Percentiles rank a stretch among this genome's conserved stretches.
Evolutionary conservation across 2,329 filamentous ascomycete genomes (phyloP).

Genomic region (Penicillium sp.): DNA sequence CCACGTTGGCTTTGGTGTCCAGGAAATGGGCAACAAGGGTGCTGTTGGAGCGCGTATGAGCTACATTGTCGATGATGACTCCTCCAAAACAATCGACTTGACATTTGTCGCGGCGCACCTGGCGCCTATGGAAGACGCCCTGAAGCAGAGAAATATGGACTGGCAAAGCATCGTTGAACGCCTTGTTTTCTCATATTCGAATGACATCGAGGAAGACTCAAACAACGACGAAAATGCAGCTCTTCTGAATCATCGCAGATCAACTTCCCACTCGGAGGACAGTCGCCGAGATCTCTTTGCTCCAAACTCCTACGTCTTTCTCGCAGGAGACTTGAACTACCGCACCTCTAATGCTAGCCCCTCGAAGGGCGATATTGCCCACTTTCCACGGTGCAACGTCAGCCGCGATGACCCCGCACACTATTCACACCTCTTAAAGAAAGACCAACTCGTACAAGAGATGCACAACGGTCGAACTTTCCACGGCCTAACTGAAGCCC

Average conservation of each 20-base stretch:
- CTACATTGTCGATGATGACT: conserved; percentile 46
- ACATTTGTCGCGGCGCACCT: conserved; percentile 89
- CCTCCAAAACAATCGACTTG: conserved; percentile 58
- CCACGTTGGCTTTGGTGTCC: conserved; percentile 78
- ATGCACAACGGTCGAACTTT: conserved; percentile 66
- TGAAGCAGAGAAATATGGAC: conserved; percentile 75
- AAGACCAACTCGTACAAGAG: conserved; percentile 79
- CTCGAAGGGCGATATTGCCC: conserved; percentile 52
- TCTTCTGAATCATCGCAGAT: conserved; percentile 28
- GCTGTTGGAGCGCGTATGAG: conserved; percentile 75
- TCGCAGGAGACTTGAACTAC: conserved; percentile 94
- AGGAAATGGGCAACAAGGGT: conserved; percentile 93
- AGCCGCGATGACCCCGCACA: conserved; percentile 55
- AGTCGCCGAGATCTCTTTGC: conserved; percentile 62
- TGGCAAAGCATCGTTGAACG: conserved; percentile 81
- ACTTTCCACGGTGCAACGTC: conserved; percentile 63
- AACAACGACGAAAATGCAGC: conserved; percentile 31
- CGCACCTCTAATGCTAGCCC: conserved; percentile 71
- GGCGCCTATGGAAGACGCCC: conserved; percentile 79
- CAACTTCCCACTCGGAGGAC: conserved; percentile 30
- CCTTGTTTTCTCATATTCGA: conserved; percentile 64
- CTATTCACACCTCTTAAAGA: conserved; percentile 64
- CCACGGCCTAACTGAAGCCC: conserved; percentile 73
- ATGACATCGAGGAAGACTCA: conserved; percentile 36
- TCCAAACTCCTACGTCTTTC: conserved; percentile 73